Percentiles rank a stretch among this genome's conserved stretches.
These are phyloP conservation scores for Solanum hybrid DNA, from an alignment of 305 asterid species.

Conservation along the genomic window DNA sequence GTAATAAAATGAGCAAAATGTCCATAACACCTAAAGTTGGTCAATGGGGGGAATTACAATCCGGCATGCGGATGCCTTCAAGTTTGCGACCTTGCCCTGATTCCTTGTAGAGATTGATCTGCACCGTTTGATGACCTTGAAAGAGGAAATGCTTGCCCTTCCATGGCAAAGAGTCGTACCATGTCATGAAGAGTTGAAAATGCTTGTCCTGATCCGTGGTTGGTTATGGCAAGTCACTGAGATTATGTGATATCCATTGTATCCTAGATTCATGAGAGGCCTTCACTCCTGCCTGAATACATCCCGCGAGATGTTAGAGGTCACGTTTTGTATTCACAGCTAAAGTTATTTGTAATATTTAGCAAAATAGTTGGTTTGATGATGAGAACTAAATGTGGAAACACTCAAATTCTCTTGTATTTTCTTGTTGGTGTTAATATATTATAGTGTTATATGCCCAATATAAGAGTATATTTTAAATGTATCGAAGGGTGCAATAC, in stretches of 20 bases:
- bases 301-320: neutral
- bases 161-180: neutral
- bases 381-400: neutral
- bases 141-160: neutral
- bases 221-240: neutral
- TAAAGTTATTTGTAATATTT: neutral
- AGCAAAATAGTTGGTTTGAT: neutral
- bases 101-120: constrained; percentile 34
- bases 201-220: neutral
- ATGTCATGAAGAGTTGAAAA: neutral
- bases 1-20: constrained; percentile 48
- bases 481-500: neutral
- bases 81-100: constrained; percentile 78
- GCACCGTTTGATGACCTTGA: neutral
- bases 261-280: constrained; percentile 5
- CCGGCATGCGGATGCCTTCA: constrained; percentile 65
- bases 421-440: neutral
- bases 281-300: neutral
- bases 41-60: constrained; percentile 30
- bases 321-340: neutral
- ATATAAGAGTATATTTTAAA: neutral
- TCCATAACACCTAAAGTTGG: constrained; percentile 63
- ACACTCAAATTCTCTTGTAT: neutral
- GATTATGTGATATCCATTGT: neutral
- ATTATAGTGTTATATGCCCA: neutral